Conservation (phyloP, 1,284 basidiomycete species). For the Rhizoctonia solani region DNA sequence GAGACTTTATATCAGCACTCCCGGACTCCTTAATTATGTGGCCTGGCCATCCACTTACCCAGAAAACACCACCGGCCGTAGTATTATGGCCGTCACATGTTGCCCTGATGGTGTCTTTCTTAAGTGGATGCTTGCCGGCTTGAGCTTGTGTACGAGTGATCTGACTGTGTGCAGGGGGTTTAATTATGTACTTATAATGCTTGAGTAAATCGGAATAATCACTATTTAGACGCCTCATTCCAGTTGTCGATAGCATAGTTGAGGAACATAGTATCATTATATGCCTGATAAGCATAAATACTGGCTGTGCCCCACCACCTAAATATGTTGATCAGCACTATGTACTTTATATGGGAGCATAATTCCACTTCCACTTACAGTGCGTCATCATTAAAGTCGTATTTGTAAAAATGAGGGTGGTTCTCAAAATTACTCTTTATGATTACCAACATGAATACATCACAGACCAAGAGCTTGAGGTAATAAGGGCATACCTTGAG, state of each 20-base stretch:
- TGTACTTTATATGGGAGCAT: background rate
- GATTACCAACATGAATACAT: conserved; percentile 42
- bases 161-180: conserved; percentile 43
- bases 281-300: conserved; percentile 54
- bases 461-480: conserved; percentile 46
- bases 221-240: conserved; percentile 55
- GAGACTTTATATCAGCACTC: background rate
- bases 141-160: conserved; percentile 50
- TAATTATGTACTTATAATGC: background rate
- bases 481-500: conserved; percentile 51
- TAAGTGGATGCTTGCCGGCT: conserved; percentile 48
- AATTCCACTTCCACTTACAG: conserved; percentile 43
- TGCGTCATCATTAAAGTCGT: conserved; percentile 53
- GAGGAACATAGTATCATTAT: conserved; percentile 50
- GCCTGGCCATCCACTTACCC: conserved; percentile 45
- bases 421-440: conserved; percentile 16
- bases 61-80: conserved; percentile 59
- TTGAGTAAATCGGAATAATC: conserved; percentile 37
- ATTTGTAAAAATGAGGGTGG: conserved; percentile 26
- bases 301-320: conserved; percentile 60
- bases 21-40: too few species aligned
- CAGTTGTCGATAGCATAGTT: conserved; percentile 54
- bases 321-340: too few species aligned
- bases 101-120: conserved; percentile 49
- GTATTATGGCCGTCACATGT: conserved; percentile 55